Conservation (phyloP, 257 asterid species). For the Paulownia fortunei region DNA sequence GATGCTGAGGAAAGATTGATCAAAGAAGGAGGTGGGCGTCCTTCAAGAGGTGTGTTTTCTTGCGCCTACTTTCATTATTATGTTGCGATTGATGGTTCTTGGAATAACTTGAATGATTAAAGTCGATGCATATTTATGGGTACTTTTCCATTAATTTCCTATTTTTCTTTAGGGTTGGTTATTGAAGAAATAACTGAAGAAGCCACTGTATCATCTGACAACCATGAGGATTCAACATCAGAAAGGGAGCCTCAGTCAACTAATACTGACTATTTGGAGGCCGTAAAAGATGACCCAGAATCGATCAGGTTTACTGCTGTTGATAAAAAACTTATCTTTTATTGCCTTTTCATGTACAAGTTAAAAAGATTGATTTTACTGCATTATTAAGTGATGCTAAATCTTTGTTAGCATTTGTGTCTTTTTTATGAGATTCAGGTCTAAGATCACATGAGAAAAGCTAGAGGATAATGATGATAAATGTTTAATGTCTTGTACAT, state of each 20-base stretch:
- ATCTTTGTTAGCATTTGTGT: background rate
- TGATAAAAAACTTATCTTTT: slow-evolving; percentile 17
- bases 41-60: slow-evolving; percentile 61
- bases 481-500: background rate
- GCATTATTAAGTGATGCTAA: slow-evolving; percentile 13
- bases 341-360: slow-evolving; percentile 8
- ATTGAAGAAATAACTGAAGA: slow-evolving; percentile 94
- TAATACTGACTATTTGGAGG: slow-evolving; percentile 59
- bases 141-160: slow-evolving; percentile 13
- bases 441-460: background rate
- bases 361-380: slow-evolving; percentile 6
- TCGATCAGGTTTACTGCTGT: slow-evolving; percentile 71
- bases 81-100: slow-evolving; percentile 27
- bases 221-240: slow-evolving; percentile 40
- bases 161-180: slow-evolving; percentile 57
- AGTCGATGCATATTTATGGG: background rate
- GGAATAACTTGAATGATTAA: slow-evolving; percentile 10
- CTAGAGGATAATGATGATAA: slow-evolving; percentile 16
- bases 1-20: slow-evolving; percentile 68
- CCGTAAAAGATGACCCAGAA: slow-evolving; percentile 79
- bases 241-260: slow-evolving; percentile 47
- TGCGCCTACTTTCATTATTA: background rate
- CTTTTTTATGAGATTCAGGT: background rate
- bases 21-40: slow-evolving; percentile 57
- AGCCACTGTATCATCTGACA: slow-evolving; percentile 52